phyloP scores from a whole-genome alignment of 306 rosid genomes.

The Trifolium repens region DNA sequence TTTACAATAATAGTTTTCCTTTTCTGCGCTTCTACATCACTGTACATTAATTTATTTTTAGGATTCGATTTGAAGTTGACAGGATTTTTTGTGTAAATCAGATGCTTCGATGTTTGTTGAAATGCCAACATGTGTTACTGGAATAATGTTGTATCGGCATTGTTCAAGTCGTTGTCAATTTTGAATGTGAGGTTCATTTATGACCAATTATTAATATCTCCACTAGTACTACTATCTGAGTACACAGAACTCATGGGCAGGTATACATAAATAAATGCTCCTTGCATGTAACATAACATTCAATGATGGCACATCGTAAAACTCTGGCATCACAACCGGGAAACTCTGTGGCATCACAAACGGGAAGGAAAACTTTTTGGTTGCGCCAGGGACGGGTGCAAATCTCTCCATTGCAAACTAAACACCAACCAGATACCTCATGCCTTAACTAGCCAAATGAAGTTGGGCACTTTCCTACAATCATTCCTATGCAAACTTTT shows the following conservation, averaged over 20 bases:
- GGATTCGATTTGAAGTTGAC: conserved; percentile 8
- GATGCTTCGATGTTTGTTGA: conserved; percentile 25
- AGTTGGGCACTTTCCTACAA: too few species aligned
- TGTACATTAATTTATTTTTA: conserved; percentile 43
- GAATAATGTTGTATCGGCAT: background rate
- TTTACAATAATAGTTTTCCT: background rate
- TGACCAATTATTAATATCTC: background rate
- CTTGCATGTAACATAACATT: background rate
- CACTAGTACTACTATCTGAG: background rate
- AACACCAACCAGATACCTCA: too few species aligned
- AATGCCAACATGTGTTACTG: conserved; percentile 10
- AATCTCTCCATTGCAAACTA: too few species aligned
- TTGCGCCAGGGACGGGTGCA: too few species aligned
- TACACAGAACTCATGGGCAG: background rate
- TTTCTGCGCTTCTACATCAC: conserved; percentile 9
- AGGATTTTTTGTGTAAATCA: conserved; percentile 24
- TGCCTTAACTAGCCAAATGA: too few species aligned
- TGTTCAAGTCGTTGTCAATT: background rate
- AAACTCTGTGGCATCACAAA: too few species aligned
- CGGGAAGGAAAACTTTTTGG: too few species aligned
- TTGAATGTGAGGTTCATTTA: background rate
- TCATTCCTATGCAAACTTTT: too few species aligned
- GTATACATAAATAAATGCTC: background rate
- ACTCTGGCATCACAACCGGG: background rate
- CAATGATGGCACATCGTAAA: background rate